Base-by-base conservation (phyloP, 2,329 filamentous ascomycete genomes). In the Calonectria hawksworthii region DNA sequence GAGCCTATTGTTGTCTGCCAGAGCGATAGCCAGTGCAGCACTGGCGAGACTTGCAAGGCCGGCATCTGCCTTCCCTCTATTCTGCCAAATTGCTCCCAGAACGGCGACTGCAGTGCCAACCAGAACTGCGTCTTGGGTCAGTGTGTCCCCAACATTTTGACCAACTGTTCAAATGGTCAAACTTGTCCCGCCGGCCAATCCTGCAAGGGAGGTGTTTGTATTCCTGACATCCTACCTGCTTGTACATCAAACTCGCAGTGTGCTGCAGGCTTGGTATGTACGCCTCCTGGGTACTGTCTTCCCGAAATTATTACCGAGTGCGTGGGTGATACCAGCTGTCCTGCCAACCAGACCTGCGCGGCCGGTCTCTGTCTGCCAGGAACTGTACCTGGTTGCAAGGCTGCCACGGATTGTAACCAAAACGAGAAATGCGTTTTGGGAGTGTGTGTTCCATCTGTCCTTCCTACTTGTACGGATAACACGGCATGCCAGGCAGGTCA, bases 131-230 rank as follows among this genome's bases (percentile, higher is more conserved):
- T 68, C n/a, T 41, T 47, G 28, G 63, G 51, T 9, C 28, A 28
- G 4, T 68, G 61, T 32, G 38, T 67, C 30, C 52, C 61, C 18
- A 65, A 23, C 21, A 21, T 26, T 34, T 28, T 73, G 3, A 50
- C 71, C 4, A 32, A 44, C n/a, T 72, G 70, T 9, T 32, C 70
- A 2, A 14, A 13, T 1, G 63, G 51, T 6, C 18, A 41, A 1
- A 21, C 51, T 9, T 72, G 70, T 5, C 23, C 47, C 1, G 4
- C 63, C 18, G 28, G 38, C 1, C 70, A 72, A 32, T 56, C 38
- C 8, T 72, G 70, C 16, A 72, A 54, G 7, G 26, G 32, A 9
- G 70, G 70, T 9, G 16, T 72, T 4, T 72, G 70, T 50, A 32
- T 72, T 3, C 70, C 70, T 0, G 54, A 34, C n/a, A 44, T 63